phyloP scores from a whole-genome alignment of 345 rosid genomes.

The Bruguiera parviflora region DNA sequence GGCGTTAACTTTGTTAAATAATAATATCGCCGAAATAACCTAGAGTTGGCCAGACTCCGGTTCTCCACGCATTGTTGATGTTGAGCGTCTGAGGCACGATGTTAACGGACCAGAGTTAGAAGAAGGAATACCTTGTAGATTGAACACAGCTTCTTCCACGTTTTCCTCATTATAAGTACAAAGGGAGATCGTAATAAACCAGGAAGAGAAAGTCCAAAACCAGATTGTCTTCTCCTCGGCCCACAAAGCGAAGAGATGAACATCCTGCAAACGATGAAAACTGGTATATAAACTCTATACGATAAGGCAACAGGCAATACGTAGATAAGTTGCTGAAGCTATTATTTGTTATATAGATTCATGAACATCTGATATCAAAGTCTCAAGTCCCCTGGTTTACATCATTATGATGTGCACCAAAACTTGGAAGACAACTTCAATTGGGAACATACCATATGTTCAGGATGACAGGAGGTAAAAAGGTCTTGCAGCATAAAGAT shows the following conservation, averaged over 20 bases:
- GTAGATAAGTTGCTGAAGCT: not conserved
- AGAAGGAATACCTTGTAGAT: conserved; percentile 60
- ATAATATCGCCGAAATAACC: too few species aligned
- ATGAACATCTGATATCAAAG: not conserved
- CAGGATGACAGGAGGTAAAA: conserved; percentile 56
- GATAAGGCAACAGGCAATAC: not conserved
- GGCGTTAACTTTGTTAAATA: not conserved
- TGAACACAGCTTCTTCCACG: conserved; percentile 61
- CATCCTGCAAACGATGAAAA: conserved; percentile 39
- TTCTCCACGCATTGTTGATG: too few species aligned
- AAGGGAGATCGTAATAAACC: conserved; percentile 68
- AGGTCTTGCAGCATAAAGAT: conserved; percentile 52
- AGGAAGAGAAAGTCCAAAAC: conserved; percentile 78
- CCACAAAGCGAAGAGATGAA: conserved; percentile 78
- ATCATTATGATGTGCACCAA: conserved; percentile 2
- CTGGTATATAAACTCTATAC: too few species aligned
- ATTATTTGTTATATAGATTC: not conserved
- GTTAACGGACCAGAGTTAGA: conserved; percentile 21
- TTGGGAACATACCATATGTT: conserved; percentile 52
- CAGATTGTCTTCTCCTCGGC: conserved; percentile 86
- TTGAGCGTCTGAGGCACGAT: conserved; percentile 32
- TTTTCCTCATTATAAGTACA: conserved; percentile 63
- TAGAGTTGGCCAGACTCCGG: too few species aligned
- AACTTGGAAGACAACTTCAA: conserved; percentile 1
- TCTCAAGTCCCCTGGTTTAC: not conserved